Percentiles rank a stretch among this genome's conserved stretches.
Evolutionary conservation across 441 rosid genomes (phyloP).

Genomic region (Capsella rubella): DNA sequence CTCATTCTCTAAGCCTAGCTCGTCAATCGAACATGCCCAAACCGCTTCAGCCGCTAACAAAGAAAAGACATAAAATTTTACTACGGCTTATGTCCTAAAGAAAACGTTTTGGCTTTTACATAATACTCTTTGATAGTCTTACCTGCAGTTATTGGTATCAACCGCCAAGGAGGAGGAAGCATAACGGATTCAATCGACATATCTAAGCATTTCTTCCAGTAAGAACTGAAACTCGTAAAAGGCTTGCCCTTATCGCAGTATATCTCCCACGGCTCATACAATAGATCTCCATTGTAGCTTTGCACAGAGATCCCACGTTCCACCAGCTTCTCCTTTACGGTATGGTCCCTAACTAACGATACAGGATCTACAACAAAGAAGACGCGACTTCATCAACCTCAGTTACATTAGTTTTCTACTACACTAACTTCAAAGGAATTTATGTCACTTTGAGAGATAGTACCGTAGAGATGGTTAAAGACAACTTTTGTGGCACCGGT

Average conservation of each 20-base stretch:
- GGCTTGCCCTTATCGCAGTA: constrained; percentile 68
- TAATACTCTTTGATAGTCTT: constrained; percentile 11
- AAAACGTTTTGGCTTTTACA: background rate
- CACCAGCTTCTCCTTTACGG: constrained; percentile 68
- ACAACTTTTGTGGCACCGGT: constrained; percentile 80
- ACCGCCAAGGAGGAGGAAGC: constrained; percentile 73
- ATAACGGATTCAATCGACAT: constrained; percentile 68
- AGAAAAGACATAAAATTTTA: background rate
- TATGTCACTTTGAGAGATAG: background rate
- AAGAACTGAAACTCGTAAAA: constrained; percentile 69
- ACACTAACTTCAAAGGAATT: background rate
- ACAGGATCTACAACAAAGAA: constrained; percentile 68
- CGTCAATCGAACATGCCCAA: constrained; percentile 66
- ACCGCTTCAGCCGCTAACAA: constrained; percentile 53
- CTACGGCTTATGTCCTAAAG: background rate
- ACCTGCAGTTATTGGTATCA: constrained; percentile 65
- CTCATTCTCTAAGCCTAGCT: constrained; percentile 81
- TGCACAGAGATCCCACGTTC: constrained; percentile 80
- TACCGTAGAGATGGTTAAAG: constrained; percentile 90
- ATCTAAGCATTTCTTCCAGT: constrained; percentile 75
- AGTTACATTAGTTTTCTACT: background rate
- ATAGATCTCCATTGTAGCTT: constrained; percentile 83
- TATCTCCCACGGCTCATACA: constrained; percentile 94
- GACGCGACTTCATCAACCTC: constrained; percentile 17
- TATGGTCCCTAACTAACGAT: constrained; percentile 84